Evolutionary conservation across 1,284 basidiomycete genomes (phyloP).

Genomic region (Boletellus deceptivus): DNA sequence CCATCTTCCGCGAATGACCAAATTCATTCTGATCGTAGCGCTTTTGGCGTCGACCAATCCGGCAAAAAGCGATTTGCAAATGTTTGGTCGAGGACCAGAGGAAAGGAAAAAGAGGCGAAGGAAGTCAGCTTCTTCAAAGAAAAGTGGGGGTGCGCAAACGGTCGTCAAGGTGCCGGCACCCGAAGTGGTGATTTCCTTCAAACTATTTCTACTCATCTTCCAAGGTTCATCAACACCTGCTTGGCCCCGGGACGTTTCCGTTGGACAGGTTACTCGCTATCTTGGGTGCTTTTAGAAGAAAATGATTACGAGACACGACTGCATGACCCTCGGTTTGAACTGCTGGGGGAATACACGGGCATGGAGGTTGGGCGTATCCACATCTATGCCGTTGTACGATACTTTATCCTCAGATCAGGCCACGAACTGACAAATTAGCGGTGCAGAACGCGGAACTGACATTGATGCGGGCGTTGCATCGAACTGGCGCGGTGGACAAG

Average conservation of each 20-base stretch:
- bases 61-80: slow-evolving; percentile 72
- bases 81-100: slow-evolving; percentile 73
- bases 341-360: slow-evolving; percentile 64
- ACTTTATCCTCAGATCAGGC: neutral
- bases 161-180: slow-evolving; percentile 47
- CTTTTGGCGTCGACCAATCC: slow-evolving; percentile 90
- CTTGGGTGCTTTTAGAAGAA: slow-evolving; percentile 78
- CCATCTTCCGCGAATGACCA: slow-evolving; percentile 57
- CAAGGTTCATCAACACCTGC: slow-evolving; percentile 73
- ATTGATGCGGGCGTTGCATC: slow-evolving; percentile 62
- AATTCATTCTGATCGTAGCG: slow-evolving; percentile 78
- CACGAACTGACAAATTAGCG: neutral
- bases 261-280: slow-evolving; percentile 84
- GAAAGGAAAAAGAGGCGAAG: slow-evolving; percentile 61
- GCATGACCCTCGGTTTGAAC: slow-evolving; percentile 45
- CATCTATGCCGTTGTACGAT: slow-evolving; percentile 51
- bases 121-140: slow-evolving; percentile 43
- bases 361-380: slow-evolving; percentile 64
- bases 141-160: slow-evolving; percentile 35
- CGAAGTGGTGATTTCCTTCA: neutral
- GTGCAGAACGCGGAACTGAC: slow-evolving; percentile 70
- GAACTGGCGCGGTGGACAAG: slow-evolving; percentile 48
- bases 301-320: slow-evolving; percentile 61
- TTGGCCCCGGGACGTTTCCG: slow-evolving; percentile 80
- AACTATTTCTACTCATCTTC: neutral